These are phyloP conservation scores for Candida mattraensis DNA, from an alignment of 805 yeast species.

Conservation along the genomic window DNA sequence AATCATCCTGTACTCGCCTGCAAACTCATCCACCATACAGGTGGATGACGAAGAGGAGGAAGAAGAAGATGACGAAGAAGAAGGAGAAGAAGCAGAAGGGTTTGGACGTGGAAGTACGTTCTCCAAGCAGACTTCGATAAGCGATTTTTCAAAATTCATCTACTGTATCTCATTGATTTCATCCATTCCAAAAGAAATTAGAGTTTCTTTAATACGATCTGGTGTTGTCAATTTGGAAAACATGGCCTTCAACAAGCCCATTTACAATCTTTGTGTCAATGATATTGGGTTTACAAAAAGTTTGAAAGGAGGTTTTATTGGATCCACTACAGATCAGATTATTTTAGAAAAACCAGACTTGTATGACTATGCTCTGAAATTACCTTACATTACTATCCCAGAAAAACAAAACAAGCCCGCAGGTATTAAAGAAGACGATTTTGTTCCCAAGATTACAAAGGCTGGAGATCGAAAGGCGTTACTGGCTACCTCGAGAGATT, in stretches of 20 bases:
- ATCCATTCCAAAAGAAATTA: constrained; percentile 57
- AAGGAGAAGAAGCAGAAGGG: too few relatives aligned
- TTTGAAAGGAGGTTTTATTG: constrained; percentile 45
- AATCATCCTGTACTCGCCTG: constrained; percentile 45
- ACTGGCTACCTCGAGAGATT: constrained; percentile 40
- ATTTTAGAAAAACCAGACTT: constrained; percentile 51
- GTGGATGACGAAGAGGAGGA: constrained; percentile 3
- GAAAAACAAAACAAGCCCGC: constrained; percentile 1
- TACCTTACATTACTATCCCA: constrained; percentile 17
- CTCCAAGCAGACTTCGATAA: constrained; percentile 35
- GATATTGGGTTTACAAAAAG: constrained; percentile 45
- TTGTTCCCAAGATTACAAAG: constrained; percentile 23
- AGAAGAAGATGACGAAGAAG: constrained; percentile 9
- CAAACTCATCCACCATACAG: constrained; percentile 10
- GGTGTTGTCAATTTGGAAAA: constrained; percentile 18
- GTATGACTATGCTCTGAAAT: constrained; percentile 46
- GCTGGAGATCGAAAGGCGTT: constrained; percentile 10
- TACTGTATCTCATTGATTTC: constrained; percentile 63
- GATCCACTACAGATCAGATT: constrained; percentile 67
- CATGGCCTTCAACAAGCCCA: constrained; percentile 42
- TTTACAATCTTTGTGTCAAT: constrained; percentile 63
- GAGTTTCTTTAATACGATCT: constrained; percentile 29
- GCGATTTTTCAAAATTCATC: constrained; percentile 47
- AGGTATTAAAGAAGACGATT: constrained; percentile 1
- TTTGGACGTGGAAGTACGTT: too few relatives aligned